Base-by-base conservation (phyloP, 208 protist genomes). In the Herpetomonas samuelpessoai region DNA sequence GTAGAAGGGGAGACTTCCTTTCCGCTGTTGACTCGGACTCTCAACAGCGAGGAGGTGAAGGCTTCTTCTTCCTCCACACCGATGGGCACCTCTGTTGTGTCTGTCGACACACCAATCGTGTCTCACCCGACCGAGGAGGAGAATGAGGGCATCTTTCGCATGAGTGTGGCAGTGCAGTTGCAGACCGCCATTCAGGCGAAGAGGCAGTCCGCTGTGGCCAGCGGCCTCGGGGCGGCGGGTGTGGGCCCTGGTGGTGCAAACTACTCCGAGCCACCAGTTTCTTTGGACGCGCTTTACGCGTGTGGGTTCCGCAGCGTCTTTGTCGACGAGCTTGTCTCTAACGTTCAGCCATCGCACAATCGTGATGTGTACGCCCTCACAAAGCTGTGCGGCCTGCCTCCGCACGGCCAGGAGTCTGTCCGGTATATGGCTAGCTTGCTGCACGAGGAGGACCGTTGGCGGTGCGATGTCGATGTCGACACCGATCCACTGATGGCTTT, bases 331-430 rank as follows among this genome's bases (percentile, higher is more conserved):
- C 66, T 91, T 19, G 62, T 67, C 16, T 75, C 69, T n/a, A 44
- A 35, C 25, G 65, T 75, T 16, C 51, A 71, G 41, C 47, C 57
- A 0, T 50, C 54, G 27, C 79, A 84, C 63, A 88, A 88, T 56
- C 64, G 71, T 25, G 85, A 90, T 22, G 46, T 95, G 30, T 95
- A 81, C 59, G 58, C 72, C 14, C 60, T 92, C 1, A 65, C 76
- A 48, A 67, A 68, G 29, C 80, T 74, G 59, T 82, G 68, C 52
- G 88, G 80, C 38, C 68, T 90, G 6, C 70, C 88, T 12, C 73
- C 88, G 52, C 88, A 95, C 65, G 76, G 61, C 1, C 84, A 95
- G 28, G 71, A 69, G 22, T 75, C 68, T 31, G 71, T 76, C 2
- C 52, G 68, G 52, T 83, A 92, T 24, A 82, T 94, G 75, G 46